Evolutionary conservation across 2,329 filamentous ascomycete species (phyloP), one percentile per base, ranked within the genome.

Genomic region (Alternaria infectoria): DNA sequence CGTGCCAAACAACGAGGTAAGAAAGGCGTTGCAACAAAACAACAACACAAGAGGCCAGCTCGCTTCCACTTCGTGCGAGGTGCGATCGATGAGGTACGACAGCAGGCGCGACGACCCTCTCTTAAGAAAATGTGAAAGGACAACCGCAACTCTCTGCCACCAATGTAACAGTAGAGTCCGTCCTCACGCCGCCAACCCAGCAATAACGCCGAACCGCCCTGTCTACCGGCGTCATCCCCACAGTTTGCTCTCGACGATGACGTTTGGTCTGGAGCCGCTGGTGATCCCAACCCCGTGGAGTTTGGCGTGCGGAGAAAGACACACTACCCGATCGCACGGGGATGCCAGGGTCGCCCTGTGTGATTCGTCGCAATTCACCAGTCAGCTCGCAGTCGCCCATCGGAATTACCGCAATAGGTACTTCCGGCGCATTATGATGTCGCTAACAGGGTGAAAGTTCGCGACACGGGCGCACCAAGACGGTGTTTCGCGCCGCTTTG

Each of bases 271-370:
- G 36, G 58, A 67, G 68, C 64, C 58, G 65, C 60, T 19, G 50
- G 36, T 51, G 55, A 45, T 67, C 54, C 9, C 50, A 49, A 43
- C 66, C 68, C 60, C 62, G 54, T 55, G 62, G 62, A 67, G 68
- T 30, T 59, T 61, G 57, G 64, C 62, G 66, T 69, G 68, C 66
- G 66, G 68, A 66, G 60, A 63, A 45, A 40, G 46, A 45, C 19
- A 36, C 59, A 51, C 58, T 58, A 61, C 47, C 50, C 57, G 56
- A 52, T 46, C 44, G 28, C 51, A 59, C 54, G 57, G 56, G 61
- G 50, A 50, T n/a, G 15, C 28, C 40, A 58, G 45, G 30, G 50
- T 54, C 30, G 13, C n/a, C 36, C 4, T n/a, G 28, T 40, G 21
- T 54, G 54, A 59, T 54, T 62, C 23, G 54, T 54, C 36, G 54